These are phyloP conservation scores for Calendula officinalis DNA, from an alignment of 129 eudicot species.

Conservation along the genomic window DNA sequence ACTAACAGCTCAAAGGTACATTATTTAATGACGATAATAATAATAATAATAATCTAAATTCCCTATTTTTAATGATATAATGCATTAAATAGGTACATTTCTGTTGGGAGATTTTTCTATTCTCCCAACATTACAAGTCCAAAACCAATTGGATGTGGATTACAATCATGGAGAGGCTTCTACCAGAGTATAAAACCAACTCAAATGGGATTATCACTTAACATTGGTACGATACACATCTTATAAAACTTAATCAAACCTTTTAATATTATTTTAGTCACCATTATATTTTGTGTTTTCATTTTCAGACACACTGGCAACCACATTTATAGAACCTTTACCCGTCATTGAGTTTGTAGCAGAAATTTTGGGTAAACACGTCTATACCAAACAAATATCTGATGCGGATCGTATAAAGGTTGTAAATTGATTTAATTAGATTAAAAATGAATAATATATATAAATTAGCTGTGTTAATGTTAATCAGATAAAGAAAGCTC, in stretches of 20 bases:
- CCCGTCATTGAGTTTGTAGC: slow-evolving; percentile 77
- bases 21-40: not conserved
- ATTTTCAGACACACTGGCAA: slow-evolving; percentile 61
- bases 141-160: slow-evolving; percentile 66
- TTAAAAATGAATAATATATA: not conserved
- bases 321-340: slow-evolving; percentile 79
- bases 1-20: slow-evolving; percentile 54
- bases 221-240: slow-evolving; percentile 46
- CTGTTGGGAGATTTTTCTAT: slow-evolving; percentile 81
- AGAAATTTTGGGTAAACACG: slow-evolving; percentile 66
- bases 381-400: slow-evolving; percentile 55
- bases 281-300: not conserved
- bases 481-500: slow-evolving; percentile 71
- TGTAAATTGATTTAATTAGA: not conserved
- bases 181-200: slow-evolving; percentile 84
- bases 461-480: not conserved
- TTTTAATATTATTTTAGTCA: not conserved
- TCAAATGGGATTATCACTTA: slow-evolving; percentile 84
- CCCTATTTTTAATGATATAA: not conserved
- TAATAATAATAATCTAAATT: not conserved
- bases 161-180: slow-evolving; percentile 84
- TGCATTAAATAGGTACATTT: slow-evolving; percentile 42
- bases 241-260: not conserved
- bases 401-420: slow-evolving; percentile 73
- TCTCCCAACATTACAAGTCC: slow-evolving; percentile 57